A percentile compares a stretch with the other conserved stretches of the same genome.
phyloP scores from a whole-genome alignment of 108 stramenopile species.

The Pseudonitzschia multistriata region DNA sequence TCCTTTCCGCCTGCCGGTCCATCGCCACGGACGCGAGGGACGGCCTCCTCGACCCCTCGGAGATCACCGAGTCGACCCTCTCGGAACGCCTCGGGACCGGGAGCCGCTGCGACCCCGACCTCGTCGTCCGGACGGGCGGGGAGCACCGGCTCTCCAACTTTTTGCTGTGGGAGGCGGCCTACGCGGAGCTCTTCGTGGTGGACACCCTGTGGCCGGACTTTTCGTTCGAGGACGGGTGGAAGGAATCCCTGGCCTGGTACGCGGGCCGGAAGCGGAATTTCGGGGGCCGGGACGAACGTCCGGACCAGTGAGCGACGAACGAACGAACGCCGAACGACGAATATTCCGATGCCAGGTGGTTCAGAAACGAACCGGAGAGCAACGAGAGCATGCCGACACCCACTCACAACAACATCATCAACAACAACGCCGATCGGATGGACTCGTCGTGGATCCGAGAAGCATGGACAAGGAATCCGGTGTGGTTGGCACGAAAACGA shows the following conservation, averaged over 20 bases:
- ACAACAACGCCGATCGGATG: too few species aligned
- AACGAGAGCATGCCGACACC: too few species aligned
- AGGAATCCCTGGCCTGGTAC: constrained; percentile 62
- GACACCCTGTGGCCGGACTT: constrained; percentile 83
- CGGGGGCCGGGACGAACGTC: constrained; percentile 41
- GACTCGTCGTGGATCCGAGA: too few species aligned
- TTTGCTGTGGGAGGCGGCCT: constrained; percentile 83
- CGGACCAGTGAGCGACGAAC: not conserved
- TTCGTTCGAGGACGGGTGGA: constrained; percentile 20
- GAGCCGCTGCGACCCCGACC: constrained; percentile 54
- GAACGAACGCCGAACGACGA: not conserved
- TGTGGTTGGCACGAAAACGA: too few species aligned
- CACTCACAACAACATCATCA: too few species aligned
- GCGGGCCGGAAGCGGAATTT: constrained; percentile 57
- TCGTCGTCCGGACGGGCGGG: constrained; percentile 86
- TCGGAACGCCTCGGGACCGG: constrained; percentile 43
- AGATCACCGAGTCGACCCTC: constrained; percentile 53
- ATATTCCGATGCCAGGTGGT: too few species aligned
- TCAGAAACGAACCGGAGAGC: too few species aligned
- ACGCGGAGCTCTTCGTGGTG: constrained; percentile 76
- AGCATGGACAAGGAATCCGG: too few species aligned
- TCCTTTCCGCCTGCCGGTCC: constrained; percentile 58
- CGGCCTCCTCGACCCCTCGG: constrained; percentile 23
- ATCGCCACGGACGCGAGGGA: constrained; percentile 43
- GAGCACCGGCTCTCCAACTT: constrained; percentile 88